phyloP scores from a whole-genome alignment of 129 eudicot genomes.

The Centella asiatica region DNA sequence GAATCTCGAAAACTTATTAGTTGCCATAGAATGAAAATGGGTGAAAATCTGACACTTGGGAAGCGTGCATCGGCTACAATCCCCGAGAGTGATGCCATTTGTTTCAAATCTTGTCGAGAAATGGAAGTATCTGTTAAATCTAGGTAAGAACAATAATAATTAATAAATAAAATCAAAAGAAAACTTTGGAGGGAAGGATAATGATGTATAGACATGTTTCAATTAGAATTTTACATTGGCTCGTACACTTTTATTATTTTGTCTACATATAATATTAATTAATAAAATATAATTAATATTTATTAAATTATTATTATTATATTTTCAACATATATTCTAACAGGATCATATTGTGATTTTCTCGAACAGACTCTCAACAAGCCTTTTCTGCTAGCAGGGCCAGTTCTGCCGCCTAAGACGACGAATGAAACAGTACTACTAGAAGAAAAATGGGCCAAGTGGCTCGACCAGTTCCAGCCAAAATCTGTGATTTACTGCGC shows the following conservation, averaged over 20 bases:
- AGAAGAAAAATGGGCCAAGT: slow-evolving; percentile 18
- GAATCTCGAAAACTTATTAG: slow-evolving; percentile 7
- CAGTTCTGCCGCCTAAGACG: slow-evolving; percentile 29
- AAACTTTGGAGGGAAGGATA: too few relatives aligned
- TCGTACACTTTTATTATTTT: too few relatives aligned
- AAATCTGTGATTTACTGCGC: slow-evolving; percentile 28
- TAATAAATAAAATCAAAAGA: too few relatives aligned
- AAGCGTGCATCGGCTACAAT: not conserved
- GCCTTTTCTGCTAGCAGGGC: slow-evolving; percentile 38
- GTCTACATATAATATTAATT: too few relatives aligned
- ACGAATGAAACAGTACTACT: slow-evolving; percentile 9
- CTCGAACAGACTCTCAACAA: slow-evolving; percentile 12
- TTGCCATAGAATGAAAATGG: not conserved
- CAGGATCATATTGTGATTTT: slow-evolving; percentile 26
- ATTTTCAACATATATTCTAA: too few relatives aligned
- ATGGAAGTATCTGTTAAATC: too few relatives aligned
- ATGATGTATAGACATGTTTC: too few relatives aligned
- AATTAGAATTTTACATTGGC: too few relatives aligned
- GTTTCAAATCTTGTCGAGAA: slow-evolving; percentile 28
- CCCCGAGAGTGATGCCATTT: slow-evolving; percentile 23
- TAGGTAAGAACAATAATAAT: too few relatives aligned
- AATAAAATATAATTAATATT: too few relatives aligned
- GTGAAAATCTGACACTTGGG: not conserved
- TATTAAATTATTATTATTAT: too few relatives aligned
- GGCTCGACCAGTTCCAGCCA: slow-evolving; percentile 18